Evolutionary conservation across 768 basidiomycete species (phyloP).

Genomic region (Royoungia palumana): DNA sequence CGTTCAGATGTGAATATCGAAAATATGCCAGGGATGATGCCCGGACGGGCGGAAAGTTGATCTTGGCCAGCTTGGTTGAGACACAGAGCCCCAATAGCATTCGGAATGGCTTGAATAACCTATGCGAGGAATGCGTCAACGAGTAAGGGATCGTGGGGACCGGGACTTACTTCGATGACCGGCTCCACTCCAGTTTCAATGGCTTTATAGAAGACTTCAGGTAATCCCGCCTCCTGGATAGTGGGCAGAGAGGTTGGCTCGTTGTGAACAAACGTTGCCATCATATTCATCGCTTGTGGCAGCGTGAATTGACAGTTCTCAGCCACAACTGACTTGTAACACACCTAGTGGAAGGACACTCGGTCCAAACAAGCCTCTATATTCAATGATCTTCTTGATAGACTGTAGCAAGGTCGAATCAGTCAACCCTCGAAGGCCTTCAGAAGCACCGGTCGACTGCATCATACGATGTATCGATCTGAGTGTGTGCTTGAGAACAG

Average conservation of each 20-base stretch:
- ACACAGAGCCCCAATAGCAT: conserved; percentile 94
- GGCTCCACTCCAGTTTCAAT: conserved; percentile 85
- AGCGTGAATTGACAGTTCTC: conserved; percentile 8
- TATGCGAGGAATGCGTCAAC: conserved; percentile 28
- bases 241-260: conserved; percentile 92
- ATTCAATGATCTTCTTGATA: conserved; percentile 82
- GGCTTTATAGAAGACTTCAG: conserved; percentile 83
- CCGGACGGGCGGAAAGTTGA: conserved; percentile 70
- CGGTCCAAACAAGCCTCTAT: conserved; percentile 81
- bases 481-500: conserved; percentile 85
- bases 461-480: conserved; percentile 96
- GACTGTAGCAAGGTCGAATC: conserved; percentile 84
- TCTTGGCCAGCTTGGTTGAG: conserved; percentile 88
- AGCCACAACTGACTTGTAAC: conserved; percentile 20
- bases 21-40: conserved; percentile 82
- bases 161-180: conserved; percentile 68
- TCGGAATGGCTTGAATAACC: conserved; percentile 91
- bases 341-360: conserved; percentile 81
- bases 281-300: conserved; percentile 77
- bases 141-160: neutral
- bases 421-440: conserved; percentile 91
- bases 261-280: conserved; percentile 97
- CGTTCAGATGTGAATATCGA: conserved; percentile 81
- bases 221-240: conserved; percentile 89
- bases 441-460: conserved; percentile 91